Evolutionary conservation across 768 basidiomycete species (phyloP).

Genomic region (Phanerochaete sordida): DNA sequence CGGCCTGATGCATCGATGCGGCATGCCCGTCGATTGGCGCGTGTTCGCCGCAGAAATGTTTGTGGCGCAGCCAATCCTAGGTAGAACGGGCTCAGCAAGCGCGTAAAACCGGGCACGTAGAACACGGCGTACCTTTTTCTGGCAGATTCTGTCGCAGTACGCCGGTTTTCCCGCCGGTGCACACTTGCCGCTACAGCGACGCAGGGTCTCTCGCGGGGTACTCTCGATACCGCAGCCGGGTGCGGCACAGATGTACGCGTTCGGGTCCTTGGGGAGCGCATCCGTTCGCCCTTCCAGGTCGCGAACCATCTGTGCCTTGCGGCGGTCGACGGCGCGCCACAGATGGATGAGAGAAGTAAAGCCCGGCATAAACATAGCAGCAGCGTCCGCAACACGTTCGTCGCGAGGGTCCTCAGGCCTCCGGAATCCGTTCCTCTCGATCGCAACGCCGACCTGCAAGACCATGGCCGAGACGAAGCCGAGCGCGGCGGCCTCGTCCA

Average conservation of each 20-base stretch:
- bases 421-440: neutral
- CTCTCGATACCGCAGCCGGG: constrained; percentile 11
- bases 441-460: neutral
- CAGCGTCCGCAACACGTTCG: no score
- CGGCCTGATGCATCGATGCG: neutral
- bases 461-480: constrained; percentile 8
- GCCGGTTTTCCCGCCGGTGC: constrained; percentile 3
- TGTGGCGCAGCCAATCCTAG: constrained; percentile 10
- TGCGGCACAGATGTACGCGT: constrained; percentile 11
- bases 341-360: neutral
- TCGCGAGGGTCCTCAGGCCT: neutral
- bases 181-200: constrained; percentile 7
- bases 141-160: constrained; percentile 11
- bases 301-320: neutral
- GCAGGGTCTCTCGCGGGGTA: constrained; percentile 3
- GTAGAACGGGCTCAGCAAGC: neutral
- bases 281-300: neutral
- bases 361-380: neutral
- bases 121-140: neutral
- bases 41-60: constrained; percentile 2
- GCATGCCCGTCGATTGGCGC: neutral
- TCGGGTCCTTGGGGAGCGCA: neutral
- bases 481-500: neutral
- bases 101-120: neutral
- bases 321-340: constrained; percentile 5